These are phyloP conservation scores for Acanthamoeba divionensis DNA, from an alignment of 208 protist species.

Conservation along the genomic window DNA sequence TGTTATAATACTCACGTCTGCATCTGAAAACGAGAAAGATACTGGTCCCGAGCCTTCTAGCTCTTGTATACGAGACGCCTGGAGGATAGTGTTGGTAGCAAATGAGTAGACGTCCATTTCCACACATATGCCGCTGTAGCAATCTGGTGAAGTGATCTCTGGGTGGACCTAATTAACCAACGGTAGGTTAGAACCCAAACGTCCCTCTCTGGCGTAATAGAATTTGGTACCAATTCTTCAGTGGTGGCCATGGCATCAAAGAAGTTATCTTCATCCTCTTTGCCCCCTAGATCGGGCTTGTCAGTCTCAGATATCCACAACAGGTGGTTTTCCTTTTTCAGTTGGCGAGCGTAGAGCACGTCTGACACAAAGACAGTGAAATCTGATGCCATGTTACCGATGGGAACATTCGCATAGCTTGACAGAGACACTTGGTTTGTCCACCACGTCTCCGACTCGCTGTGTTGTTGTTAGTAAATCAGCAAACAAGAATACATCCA, in stretches of 20 bases:
- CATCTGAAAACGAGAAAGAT: conserved; percentile 2
- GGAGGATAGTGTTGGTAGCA: conserved; percentile 77
- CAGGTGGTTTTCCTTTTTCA: conserved; percentile 66
- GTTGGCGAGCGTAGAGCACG: conserved; percentile 60
- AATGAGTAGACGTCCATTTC: conserved; percentile 74
- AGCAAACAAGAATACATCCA: too few relatives aligned
- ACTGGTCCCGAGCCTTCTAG: conserved; percentile 12
- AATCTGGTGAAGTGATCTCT: conserved; percentile 68
- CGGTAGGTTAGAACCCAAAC: neutral
- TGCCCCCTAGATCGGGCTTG: conserved; percentile 80
- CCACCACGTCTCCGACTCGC: conserved; percentile 47
- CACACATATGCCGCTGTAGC: conserved; percentile 72
- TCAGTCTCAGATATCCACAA: conserved; percentile 74
- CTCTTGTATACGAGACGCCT: conserved; percentile 51
- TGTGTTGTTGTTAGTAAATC: neutral
- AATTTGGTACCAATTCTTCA: conserved; percentile 13
- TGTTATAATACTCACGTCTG: neutral
- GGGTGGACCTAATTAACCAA: neutral
- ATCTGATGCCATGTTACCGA: conserved; percentile 77
- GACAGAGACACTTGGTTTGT: conserved; percentile 62
- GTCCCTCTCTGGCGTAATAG: neutral
- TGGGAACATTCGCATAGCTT: conserved; percentile 75
- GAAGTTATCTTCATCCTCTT: conserved; percentile 75
- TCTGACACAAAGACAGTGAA: conserved; percentile 59
- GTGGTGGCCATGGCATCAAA: conserved; percentile 55